Evolutionary conservation across 148 eudicot genomes (phyloP).

Genomic region (Dysphania ambrosioides): DNA sequence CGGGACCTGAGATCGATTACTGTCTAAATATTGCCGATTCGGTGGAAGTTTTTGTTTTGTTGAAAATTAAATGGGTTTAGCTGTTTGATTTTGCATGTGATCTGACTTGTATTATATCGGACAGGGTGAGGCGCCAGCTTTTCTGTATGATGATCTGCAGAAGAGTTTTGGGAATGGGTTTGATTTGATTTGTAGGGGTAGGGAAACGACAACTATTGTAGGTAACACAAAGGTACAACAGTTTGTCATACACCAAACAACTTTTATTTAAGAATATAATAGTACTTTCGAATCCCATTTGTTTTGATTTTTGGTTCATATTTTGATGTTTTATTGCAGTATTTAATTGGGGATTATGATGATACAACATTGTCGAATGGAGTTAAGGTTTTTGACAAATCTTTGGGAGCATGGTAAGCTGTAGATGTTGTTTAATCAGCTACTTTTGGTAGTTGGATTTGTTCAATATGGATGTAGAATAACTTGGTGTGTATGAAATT

Average conservation of each 20-base stretch:
- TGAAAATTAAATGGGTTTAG: not conserved
- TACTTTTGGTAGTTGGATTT: not conserved
- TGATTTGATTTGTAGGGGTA: slow-evolving; percentile 41
- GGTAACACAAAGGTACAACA: slow-evolving; percentile 44
- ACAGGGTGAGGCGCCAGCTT: slow-evolving; percentile 88
- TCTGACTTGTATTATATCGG: slow-evolving; percentile 14
- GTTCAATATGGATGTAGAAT: not conserved
- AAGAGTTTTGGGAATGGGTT: slow-evolving; percentile 37
- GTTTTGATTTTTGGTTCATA: too few species aligned
- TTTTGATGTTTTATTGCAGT: slow-evolving; percentile 36
- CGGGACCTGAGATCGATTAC: not conserved
- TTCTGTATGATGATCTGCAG: slow-evolving; percentile 51
- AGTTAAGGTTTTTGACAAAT: slow-evolving; percentile 26
- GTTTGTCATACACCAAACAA: not conserved
- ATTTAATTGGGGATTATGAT: slow-evolving; percentile 59
- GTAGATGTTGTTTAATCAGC: slow-evolving; percentile 4
- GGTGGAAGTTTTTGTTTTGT: too few species aligned
- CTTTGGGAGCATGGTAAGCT: slow-evolving; percentile 17
- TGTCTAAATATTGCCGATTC: not conserved
- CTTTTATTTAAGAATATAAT: not conserved
- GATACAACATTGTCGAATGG: slow-evolving; percentile 29
- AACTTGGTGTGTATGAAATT: slow-evolving; percentile 6
- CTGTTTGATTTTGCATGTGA: not conserved
- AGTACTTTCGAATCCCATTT: not conserved
- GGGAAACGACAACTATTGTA: slow-evolving; percentile 40